These are phyloP conservation scores for Apiotrichum brassicae DNA, from an alignment of 1,284 basidiomycete species.

Conservation along the genomic window DNA sequence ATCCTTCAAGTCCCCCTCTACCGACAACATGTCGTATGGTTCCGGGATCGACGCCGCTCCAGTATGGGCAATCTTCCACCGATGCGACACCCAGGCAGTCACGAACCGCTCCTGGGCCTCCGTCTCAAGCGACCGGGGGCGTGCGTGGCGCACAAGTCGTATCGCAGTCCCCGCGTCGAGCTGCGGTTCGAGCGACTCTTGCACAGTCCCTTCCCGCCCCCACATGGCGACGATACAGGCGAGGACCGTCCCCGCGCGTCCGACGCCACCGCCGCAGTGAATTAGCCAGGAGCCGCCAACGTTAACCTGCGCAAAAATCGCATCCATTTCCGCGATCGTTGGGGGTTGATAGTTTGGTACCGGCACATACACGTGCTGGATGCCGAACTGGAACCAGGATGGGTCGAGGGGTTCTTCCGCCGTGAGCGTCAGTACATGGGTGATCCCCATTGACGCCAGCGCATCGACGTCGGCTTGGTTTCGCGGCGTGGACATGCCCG, in stretches of 20 bases:
- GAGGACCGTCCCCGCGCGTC: slow-evolving; percentile 57
- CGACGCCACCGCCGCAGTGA: slow-evolving; percentile 60
- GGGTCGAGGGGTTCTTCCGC: slow-evolving; percentile 53
- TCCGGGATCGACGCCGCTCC: too few relatives aligned
- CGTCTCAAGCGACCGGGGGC: slow-evolving; percentile 57
- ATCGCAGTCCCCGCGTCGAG: slow-evolving; percentile 54
- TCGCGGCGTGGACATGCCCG: slow-evolving; percentile 58
- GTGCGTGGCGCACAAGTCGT: slow-evolving; percentile 49
- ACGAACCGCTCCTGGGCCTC: slow-evolving; percentile 55
- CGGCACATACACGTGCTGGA: slow-evolving; percentile 56
- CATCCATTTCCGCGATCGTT: slow-evolving; percentile 57
- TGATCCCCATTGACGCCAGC: slow-evolving; percentile 52
- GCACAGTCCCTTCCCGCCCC: slow-evolving; percentile 39
- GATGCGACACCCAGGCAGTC: slow-evolving; percentile 54
- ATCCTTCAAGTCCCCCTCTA: slow-evolving; percentile 48
- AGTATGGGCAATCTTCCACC: too few relatives aligned
- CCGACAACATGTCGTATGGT: too few relatives aligned
- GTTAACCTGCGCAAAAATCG: slow-evolving; percentile 51
- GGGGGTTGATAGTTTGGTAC: slow-evolving; percentile 55
- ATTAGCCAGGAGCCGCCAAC: slow-evolving; percentile 52
- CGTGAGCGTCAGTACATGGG: slow-evolving; percentile 57
- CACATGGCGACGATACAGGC: slow-evolving; percentile 58
- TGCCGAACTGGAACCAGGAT: slow-evolving; percentile 52
- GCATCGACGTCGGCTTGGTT: slow-evolving; percentile 52
- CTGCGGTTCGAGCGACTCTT: slow-evolving; percentile 44